These are phyloP conservation scores for Fusarium fujikuroi DNA, from an alignment of 2,329 filamentous ascomycete species.

Conservation along the genomic window DNA sequence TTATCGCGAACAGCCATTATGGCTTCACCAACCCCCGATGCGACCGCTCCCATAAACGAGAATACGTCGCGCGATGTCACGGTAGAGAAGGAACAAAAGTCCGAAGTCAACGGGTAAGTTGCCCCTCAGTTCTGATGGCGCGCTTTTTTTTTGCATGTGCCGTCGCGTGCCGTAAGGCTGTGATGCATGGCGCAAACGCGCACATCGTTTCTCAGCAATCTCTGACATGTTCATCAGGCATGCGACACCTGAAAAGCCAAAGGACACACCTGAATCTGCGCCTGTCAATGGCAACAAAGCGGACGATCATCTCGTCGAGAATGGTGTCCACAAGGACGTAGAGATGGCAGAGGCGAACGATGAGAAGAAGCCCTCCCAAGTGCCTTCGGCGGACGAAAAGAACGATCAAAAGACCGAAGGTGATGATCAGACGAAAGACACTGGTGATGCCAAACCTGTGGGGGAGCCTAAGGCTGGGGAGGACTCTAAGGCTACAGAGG, in stretches of 20 bases:
- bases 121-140: constrained; percentile 11
- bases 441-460: constrained; percentile 5
- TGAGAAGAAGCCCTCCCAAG: constrained; percentile 22
- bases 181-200: not conserved
- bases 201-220: constrained; percentile 13
- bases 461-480: not conserved
- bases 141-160: constrained; percentile 9
- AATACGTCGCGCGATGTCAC: constrained; percentile 57
- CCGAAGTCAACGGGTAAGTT: constrained; percentile 54
- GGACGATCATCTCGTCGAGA: constrained; percentile 37
- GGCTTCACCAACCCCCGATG: constrained; percentile 60
- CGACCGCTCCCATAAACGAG: constrained; percentile 51
- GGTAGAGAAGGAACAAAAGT: constrained; percentile 46
- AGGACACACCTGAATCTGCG: constrained; percentile 38
- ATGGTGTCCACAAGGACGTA: constrained; percentile 42
- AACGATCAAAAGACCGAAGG: constrained; percentile 29
- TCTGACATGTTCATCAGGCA: constrained; percentile 45
- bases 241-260: constrained; percentile 39
- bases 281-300: constrained; percentile 42
- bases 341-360: constrained; percentile 35
- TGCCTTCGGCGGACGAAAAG: constrained; percentile 10
- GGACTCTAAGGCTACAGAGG: not conserved
- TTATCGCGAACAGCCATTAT: constrained; percentile 62
- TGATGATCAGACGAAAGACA: constrained; percentile 7
- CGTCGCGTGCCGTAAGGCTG: constrained; percentile 20